Percentiles rank a stretch among this genome's conserved stretches.
Evolutionary conservation across 352 stramenopile species (phyloP).

Genomic region (Pythium periplocum): DNA sequence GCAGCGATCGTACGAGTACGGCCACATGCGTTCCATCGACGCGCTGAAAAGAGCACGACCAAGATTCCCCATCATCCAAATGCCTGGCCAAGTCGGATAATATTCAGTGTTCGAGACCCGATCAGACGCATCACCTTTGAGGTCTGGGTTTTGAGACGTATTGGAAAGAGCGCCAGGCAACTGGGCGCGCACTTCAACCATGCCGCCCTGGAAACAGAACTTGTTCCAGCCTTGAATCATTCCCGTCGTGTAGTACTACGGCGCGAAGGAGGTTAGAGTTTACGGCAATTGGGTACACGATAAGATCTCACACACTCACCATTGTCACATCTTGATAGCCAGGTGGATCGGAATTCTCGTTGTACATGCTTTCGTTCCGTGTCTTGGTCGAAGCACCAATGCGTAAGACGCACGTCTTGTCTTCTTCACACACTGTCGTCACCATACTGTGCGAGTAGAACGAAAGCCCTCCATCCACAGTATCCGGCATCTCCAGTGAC

Average conservation of each 20-base stretch:
- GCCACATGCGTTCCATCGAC: constrained; percentile 89
- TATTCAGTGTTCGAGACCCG: not conserved
- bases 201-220: not conserved
- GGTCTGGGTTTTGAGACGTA: too few species aligned
- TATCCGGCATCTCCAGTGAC: constrained; percentile 90
- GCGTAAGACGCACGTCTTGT: constrained; percentile 1
- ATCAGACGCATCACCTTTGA: too few species aligned
- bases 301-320: too few species aligned
- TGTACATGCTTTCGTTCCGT: not conserved
- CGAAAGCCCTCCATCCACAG: constrained; percentile 6
- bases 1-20: constrained; percentile 90
- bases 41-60: constrained; percentile 87
- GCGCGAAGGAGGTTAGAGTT: too few species aligned
- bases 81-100: constrained; percentile 82
- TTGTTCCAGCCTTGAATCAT: not conserved
- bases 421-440: constrained; percentile 3
- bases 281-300: too few species aligned
- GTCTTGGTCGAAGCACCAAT: not conserved
- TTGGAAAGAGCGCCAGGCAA: too few species aligned
- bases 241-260: too few species aligned
- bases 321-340: too few species aligned
- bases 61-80: constrained; percentile 93
- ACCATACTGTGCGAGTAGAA: constrained; percentile 11
- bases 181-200: too few species aligned
- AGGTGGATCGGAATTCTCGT: too few species aligned